Evolutionary conservation across 441 rosid genomes (phyloP), one percentile per base, ranked within the genome.

Genomic region (Sinapis alba): DNA sequence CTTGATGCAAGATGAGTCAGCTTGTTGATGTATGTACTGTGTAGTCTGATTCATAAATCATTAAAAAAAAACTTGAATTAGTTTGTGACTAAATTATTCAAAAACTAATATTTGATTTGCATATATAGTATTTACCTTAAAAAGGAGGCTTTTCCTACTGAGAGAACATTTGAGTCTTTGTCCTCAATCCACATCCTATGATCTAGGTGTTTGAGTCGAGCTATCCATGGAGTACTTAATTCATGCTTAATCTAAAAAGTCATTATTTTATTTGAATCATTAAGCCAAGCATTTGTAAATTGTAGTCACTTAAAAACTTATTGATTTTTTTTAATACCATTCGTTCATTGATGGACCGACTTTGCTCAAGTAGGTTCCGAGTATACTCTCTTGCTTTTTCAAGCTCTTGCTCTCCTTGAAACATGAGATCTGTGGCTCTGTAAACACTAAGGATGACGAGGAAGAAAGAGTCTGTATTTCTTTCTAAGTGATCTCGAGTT

Each of bases 101-200:
- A 54, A 27, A n/a, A 7, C 15, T 11, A 19, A 53, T 62, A 20
- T 28, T 27, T 26, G 16, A 24, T 26, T 9, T 38, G 38, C 18
- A 36, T 69, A 41, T 38, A 6, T 20, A 38, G 6, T 13, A 7
- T 45, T 56, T 16, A 82, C 91, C 92, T 88, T 19, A 74, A 74
- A 75, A 73, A 84, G 15, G 84, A 86, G 74, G 77, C 19, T 65
- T 84, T 88, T 26, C 84, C 95, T 72, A 75, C 71, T 87, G 87
- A 88, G 16, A 84, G 50, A 73, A 79, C 75, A 65, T 69, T 68
- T 63, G 54, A 78, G 30, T 82, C 72, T 11, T 77, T 81, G 38
- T 85, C 87, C 78, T 88, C 95, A 38, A 90, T 82, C 89, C 87
- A 86, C 71, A 41, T 78, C 53, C 92, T 80, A 66, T 88, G 84